A percentile compares a stretch with the other conserved stretches of the same genome.
Evolutionary conservation across 306 rosid genomes (phyloP).

Genomic region (Cucumis sativus): DNA sequence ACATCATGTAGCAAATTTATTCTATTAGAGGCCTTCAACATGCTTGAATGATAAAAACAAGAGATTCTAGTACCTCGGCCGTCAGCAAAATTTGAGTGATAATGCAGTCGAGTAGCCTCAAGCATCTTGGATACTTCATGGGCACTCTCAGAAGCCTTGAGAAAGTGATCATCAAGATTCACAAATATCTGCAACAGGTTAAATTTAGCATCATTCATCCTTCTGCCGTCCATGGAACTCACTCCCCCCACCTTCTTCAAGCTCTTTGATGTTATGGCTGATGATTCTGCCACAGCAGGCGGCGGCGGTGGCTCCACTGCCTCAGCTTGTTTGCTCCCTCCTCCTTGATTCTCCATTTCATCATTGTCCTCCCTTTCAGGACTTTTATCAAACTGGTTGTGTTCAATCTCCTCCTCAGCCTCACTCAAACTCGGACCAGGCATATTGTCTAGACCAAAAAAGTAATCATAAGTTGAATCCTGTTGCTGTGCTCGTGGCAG

Average conservation of each 20-base stretch:
- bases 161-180: conserved; percentile 64
- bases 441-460: conserved; percentile 43
- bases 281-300: conserved; percentile 4
- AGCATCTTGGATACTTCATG: conserved; percentile 94
- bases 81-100: conserved; percentile 96
- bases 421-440: conserved; percentile 39
- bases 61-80: conserved; percentile 42
- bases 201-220: conserved; percentile 18
- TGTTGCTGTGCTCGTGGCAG: conserved; percentile 19
- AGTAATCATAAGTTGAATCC: conserved; percentile 41
- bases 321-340: conserved; percentile 4
- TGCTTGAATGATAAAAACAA: not conserved
- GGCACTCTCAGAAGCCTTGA: conserved; percentile 83
- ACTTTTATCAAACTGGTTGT: conserved; percentile 24
- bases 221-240: conserved; percentile 31
- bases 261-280: conserved; percentile 5
- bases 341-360: not conserved
- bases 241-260: conserved; percentile 20
- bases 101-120: conserved; percentile 77
- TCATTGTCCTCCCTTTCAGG: conserved; percentile 23
- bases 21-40: not conserved
- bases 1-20: not conserved
- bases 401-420: conserved; percentile 27
- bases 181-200: conserved; percentile 38
- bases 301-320: conserved; percentile 8